Percentiles rank a stretch among this genome's conserved stretches.
Evolutionary conservation across 371 early-diverging fungal genomes (phyloP).

Genomic region (Zychaea mexicana): DNA sequence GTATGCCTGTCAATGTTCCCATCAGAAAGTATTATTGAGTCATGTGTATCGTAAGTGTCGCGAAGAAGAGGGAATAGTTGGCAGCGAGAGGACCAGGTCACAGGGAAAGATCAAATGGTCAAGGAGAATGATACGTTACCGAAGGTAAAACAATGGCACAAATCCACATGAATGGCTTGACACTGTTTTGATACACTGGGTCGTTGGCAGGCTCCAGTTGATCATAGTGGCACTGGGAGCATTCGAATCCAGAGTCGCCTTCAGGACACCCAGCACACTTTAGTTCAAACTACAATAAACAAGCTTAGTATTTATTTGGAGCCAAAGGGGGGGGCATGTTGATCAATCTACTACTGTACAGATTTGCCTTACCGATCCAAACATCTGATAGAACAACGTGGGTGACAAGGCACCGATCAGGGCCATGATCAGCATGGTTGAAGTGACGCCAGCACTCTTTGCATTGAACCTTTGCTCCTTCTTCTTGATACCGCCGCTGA

Average conservation of each 20-base stretch:
- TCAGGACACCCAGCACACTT: slow-evolving; percentile 56
- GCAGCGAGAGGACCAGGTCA: too few species aligned
- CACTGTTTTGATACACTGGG: slow-evolving; percentile 76
- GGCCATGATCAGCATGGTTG: slow-evolving; percentile 94
- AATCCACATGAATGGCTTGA: slow-evolving; percentile 86
- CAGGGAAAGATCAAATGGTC: too few species aligned
- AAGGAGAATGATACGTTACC: slow-evolving; percentile 15
- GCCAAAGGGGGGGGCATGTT: neutral
- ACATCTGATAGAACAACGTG: slow-evolving; percentile 91
- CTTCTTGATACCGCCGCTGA: slow-evolving; percentile 87
- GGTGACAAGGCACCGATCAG: slow-evolving; percentile 94
- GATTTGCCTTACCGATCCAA: slow-evolving; percentile 65
- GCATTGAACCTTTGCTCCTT: slow-evolving; percentile 95
- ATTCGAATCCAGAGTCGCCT: slow-evolving; percentile 28
- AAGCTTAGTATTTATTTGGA: neutral
- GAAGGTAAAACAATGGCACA: slow-evolving; percentile 86
- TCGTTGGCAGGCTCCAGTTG: slow-evolving; percentile 75
- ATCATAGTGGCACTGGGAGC: slow-evolving; percentile 66
- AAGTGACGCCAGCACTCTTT: slow-evolving; percentile 93
- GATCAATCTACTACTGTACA: neutral
- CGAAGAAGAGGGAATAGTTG: too few species aligned
- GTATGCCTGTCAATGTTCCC: slow-evolving; percentile 60
- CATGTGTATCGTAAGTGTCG: too few species aligned
- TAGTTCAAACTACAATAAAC: slow-evolving; percentile 54
- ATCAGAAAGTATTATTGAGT: neutral